Conservation (phyloP, 2,329 filamentous ascomycete genomes). For the Zasmidium citrigriseum region DNA sequence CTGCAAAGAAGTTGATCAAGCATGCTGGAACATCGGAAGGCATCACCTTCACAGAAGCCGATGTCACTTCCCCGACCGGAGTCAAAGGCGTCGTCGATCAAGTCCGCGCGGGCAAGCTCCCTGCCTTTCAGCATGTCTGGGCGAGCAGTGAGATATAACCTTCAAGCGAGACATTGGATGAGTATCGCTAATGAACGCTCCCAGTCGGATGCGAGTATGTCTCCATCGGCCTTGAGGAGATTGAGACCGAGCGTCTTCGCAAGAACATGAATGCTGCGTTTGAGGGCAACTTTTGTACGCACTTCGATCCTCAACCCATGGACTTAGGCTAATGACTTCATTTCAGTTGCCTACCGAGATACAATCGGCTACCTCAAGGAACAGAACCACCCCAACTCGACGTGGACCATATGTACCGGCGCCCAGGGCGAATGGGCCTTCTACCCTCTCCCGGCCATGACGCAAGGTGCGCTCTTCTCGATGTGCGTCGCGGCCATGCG, state of each 20-base stretch:
- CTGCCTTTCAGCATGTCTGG: constrained; percentile 43
- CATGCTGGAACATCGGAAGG: constrained; percentile 31
- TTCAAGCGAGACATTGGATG: background rate
- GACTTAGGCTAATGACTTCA: too few relatives aligned
- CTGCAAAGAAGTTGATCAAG: constrained; percentile 38
- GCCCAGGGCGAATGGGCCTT: constrained; percentile 30
- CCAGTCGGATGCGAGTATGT: constrained; percentile 32
- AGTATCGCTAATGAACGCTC: background rate
- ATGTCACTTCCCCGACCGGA: constrained; percentile 35
- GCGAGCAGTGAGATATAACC: constrained; percentile 27
- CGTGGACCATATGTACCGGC: constrained; percentile 40
- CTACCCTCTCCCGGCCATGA: constrained; percentile 30
- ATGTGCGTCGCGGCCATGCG: constrained; percentile 35
- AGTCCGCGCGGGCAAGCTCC: constrained; percentile 37
- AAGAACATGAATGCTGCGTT: constrained; percentile 27
- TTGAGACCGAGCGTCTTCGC: constrained; percentile 26
- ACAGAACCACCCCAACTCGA: constrained; percentile 29
- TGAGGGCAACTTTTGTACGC: constrained; percentile 37
- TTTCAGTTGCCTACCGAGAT: constrained; percentile 16
- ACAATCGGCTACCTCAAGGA: constrained; percentile 38
- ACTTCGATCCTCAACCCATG: background rate
- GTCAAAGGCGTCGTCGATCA: constrained; percentile 39
- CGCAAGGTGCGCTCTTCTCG: constrained; percentile 41
- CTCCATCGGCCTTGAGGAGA: constrained; percentile 24
- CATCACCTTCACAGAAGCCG: constrained; percentile 38